Percentiles rank a stretch among this genome's conserved stretches.
Conservation (phyloP, 2,329 filamentous ascomycete genomes). For the Paecilomyces niveus region DNA sequence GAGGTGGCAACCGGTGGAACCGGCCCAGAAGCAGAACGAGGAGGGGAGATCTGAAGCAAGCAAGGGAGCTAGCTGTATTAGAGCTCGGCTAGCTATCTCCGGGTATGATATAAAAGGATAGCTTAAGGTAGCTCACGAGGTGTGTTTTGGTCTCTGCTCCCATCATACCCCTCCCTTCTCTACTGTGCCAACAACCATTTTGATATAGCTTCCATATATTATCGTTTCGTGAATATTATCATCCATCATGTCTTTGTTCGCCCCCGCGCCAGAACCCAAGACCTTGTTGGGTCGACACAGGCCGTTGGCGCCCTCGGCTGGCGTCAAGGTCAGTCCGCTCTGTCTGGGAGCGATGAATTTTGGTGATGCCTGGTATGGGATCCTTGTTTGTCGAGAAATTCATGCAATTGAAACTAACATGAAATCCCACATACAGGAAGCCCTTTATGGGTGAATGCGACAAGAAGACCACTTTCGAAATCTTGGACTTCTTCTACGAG, state of each 20-base stretch:
- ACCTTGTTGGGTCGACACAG: slow-evolving; percentile 45
- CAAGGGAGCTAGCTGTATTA: background rate
- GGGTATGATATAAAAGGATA: background rate
- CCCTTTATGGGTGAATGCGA: slow-evolving; percentile 33
- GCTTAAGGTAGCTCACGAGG: background rate
- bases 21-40: background rate
- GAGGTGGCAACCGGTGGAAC: background rate
- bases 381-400: background rate
- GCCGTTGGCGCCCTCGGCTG: slow-evolving; percentile 45
- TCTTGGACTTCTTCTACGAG: slow-evolving; percentile 45
- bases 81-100: background rate
- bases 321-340: slow-evolving; percentile 47
- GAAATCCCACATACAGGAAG: slow-evolving; percentile 7
- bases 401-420: background rate
- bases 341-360: slow-evolving; percentile 52
- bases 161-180: background rate
- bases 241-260: background rate
- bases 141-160: background rate
- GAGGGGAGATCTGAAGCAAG: background rate
- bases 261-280: slow-evolving; percentile 1
- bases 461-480: slow-evolving; percentile 42
- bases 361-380: slow-evolving; percentile 40
- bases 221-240: background rate
- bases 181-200: background rate
- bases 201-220: background rate